These are phyloP conservation scores for Malassezia equina DNA, from an alignment of 1,284 basidiomycete genomes.

Conservation along the genomic window DNA sequence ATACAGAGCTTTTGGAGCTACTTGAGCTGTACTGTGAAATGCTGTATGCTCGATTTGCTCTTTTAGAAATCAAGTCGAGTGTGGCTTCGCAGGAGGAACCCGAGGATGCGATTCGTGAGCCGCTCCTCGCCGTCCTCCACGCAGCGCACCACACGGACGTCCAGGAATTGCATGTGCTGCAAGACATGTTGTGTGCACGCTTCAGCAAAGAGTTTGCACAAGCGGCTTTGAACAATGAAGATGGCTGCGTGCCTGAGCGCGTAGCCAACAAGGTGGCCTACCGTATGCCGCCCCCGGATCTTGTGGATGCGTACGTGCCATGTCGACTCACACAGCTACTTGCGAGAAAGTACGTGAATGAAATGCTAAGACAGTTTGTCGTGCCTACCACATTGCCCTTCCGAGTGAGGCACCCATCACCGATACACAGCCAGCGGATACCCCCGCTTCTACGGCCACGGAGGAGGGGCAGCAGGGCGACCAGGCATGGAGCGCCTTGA, in stretches of 20 bases:
- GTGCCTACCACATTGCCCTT: constrained; percentile 33
- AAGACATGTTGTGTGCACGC: constrained; percentile 89
- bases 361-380: constrained; percentile 21
- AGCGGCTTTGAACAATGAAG: constrained; percentile 69
- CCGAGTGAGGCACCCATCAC: constrained; percentile 18
- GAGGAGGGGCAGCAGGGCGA: neutral
- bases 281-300: constrained; percentile 60
- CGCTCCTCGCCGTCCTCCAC: constrained; percentile 66
- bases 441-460: neutral
- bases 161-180: constrained; percentile 73
- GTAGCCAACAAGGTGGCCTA: constrained; percentile 64
- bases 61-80: constrained; percentile 70
- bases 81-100: constrained; percentile 75
- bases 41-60: constrained; percentile 77
- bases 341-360: constrained; percentile 6
- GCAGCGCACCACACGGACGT: constrained; percentile 69
- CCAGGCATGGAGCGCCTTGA: neutral
- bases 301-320: constrained; percentile 59
- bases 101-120: constrained; percentile 68
- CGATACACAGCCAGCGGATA: constrained; percentile 1
- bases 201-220: constrained; percentile 73
- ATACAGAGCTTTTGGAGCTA: constrained; percentile 58
- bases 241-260: constrained; percentile 66
- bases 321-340: neutral
- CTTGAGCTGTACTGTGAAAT: constrained; percentile 88